Evolutionary conservation across 2,329 filamentous ascomycete species (phyloP).

Genomic region (Pochonia chlamydosporia): DNA sequence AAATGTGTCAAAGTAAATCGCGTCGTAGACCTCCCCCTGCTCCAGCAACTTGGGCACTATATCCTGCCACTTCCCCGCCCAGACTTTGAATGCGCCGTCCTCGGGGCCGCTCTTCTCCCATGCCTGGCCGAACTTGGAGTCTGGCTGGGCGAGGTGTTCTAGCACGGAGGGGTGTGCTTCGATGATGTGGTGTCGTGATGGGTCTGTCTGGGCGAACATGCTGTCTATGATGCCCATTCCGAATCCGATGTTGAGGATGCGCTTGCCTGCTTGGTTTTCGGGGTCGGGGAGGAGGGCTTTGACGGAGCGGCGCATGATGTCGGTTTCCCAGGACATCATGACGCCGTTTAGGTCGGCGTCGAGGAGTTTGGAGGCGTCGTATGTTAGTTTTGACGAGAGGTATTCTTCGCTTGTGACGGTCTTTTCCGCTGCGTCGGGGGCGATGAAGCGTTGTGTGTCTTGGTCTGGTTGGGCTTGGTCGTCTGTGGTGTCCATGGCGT

Average conservation of each 20-base stretch:
- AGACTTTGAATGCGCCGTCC: slow-evolving; percentile 66
- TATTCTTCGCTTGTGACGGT: slow-evolving; percentile 61
- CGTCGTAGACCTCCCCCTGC: slow-evolving; percentile 68
- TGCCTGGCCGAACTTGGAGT: slow-evolving; percentile 44
- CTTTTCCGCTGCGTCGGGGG: slow-evolving; percentile 32
- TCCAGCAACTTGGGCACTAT: slow-evolving; percentile 63
- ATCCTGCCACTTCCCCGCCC: slow-evolving; percentile 72
- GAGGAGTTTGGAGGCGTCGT: slow-evolving; percentile 61
- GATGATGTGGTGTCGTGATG: slow-evolving; percentile 72
- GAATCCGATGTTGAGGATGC: slow-evolving; percentile 80
- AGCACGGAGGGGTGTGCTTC: slow-evolving; percentile 80
- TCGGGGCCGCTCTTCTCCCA: slow-evolving; percentile 53
- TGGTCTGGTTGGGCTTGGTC: slow-evolving; percentile 19
- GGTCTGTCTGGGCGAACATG: slow-evolving; percentile 64
- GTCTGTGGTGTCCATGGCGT: slow-evolving; percentile 20
- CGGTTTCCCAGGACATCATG: slow-evolving; percentile 91
- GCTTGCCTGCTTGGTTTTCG: slow-evolving; percentile 42
- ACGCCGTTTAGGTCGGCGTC: slow-evolving; percentile 75
- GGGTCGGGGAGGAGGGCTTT: slow-evolving; percentile 51
- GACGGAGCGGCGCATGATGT: slow-evolving; percentile 77
- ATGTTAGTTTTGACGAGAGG: slow-evolving; percentile 60
- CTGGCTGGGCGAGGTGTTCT: slow-evolving; percentile 47
- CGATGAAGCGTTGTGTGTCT: slow-evolving; percentile 16
- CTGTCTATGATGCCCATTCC: slow-evolving; percentile 86
- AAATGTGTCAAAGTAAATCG: slow-evolving; percentile 97